Conservation (phyloP, 495 filamentous ascomycete genomes). For the Talaromyces proteolyticus region DNA sequence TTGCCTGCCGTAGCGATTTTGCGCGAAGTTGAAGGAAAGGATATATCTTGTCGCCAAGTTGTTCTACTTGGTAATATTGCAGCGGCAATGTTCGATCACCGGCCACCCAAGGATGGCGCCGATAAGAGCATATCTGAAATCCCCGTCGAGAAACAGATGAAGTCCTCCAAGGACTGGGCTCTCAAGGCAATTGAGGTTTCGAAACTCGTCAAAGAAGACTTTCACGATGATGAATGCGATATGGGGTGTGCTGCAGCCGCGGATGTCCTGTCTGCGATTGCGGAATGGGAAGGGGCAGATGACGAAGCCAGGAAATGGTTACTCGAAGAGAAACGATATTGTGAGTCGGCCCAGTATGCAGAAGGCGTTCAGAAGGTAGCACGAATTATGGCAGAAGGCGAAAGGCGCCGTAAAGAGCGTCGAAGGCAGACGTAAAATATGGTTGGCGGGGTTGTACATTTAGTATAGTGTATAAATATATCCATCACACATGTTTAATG, state of each 20-base stretch:
- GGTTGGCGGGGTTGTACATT: too few relatives aligned
- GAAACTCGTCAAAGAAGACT: conserved; percentile 44
- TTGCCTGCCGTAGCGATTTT: conserved; percentile 70
- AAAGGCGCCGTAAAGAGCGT: too few relatives aligned
- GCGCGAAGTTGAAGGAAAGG: conserved; percentile 29
- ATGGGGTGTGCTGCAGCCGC: conserved; percentile 77
- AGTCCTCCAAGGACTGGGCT: conserved; percentile 66
- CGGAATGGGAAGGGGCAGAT: conserved; percentile 58
- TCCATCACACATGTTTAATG: too few relatives aligned
- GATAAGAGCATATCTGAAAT: background rate
- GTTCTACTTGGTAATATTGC: conserved; percentile 45
- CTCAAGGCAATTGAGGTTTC: conserved; percentile 62
- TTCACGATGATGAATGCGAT: conserved; percentile 78
- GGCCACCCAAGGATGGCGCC: background rate
- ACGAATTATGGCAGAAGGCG: background rate
- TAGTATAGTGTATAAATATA: too few relatives aligned
- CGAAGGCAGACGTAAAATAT: too few relatives aligned
- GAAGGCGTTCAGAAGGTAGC: conserved; percentile 58
- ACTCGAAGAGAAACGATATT: conserved; percentile 45
- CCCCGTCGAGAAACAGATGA: conserved; percentile 19
- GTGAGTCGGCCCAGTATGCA: conserved; percentile 55
- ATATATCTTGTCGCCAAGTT: conserved; percentile 62
- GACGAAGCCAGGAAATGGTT: conserved; percentile 57
- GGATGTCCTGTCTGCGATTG: conserved; percentile 80
- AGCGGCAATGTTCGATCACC: conserved; percentile 23